Percentiles rank a stretch among this genome's conserved stretches.
phyloP scores from a whole-genome alignment of 2,329 filamentous ascomycete genomes.

The Dichotomopilus funicola region DNA sequence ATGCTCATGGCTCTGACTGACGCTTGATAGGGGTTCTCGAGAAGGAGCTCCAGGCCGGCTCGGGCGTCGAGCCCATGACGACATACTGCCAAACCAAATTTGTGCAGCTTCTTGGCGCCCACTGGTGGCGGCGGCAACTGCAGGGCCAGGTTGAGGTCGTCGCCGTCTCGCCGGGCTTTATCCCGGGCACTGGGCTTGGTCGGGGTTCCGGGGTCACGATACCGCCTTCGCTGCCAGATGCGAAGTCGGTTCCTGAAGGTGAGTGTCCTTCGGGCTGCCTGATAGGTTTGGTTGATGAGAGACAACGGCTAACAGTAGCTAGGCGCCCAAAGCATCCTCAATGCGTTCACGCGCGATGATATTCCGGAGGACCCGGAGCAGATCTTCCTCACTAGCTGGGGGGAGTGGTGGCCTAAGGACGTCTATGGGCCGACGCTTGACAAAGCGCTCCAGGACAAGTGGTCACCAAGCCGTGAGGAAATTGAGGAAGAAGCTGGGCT shows the following conservation, averaged over 20 bases:
- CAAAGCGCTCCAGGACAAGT: slow-evolving; percentile 44
- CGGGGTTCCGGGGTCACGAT: slow-evolving; percentile 26
- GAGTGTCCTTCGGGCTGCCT: slow-evolving; percentile 5
- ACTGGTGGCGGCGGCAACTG: slow-evolving; percentile 52
- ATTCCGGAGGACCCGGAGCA: slow-evolving; percentile 45
- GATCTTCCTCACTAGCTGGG: slow-evolving; percentile 51
- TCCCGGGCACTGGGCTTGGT: slow-evolving; percentile 42
- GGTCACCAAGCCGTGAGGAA: slow-evolving; percentile 41
- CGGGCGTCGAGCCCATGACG: slow-evolving; percentile 26
- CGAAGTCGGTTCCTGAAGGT: slow-evolving; percentile 44
- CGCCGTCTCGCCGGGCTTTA: slow-evolving; percentile 47
- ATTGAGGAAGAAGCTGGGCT: slow-evolving; percentile 40
- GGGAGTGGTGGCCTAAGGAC: slow-evolving; percentile 48
- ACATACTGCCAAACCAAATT: slow-evolving; percentile 45
- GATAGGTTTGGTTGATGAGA: neutral
- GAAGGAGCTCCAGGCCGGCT: slow-evolving; percentile 34
- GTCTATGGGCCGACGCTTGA: slow-evolving; percentile 38
- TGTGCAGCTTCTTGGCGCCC: slow-evolving; percentile 42
- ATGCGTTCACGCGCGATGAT: slow-evolving; percentile 39
- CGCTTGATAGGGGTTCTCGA: slow-evolving; percentile 30
- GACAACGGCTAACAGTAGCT: slow-evolving; percentile 13
- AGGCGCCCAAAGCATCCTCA: slow-evolving; percentile 42
- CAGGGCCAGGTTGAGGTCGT: slow-evolving; percentile 38
- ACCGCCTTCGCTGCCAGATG: slow-evolving; percentile 36
- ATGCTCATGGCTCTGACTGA: neutral